Percentiles rank a stretch among this genome's conserved stretches.
phyloP scores from a whole-genome alignment of 2,329 filamentous ascomycete genomes.

The Hymenoscyphus fraxineus region DNA sequence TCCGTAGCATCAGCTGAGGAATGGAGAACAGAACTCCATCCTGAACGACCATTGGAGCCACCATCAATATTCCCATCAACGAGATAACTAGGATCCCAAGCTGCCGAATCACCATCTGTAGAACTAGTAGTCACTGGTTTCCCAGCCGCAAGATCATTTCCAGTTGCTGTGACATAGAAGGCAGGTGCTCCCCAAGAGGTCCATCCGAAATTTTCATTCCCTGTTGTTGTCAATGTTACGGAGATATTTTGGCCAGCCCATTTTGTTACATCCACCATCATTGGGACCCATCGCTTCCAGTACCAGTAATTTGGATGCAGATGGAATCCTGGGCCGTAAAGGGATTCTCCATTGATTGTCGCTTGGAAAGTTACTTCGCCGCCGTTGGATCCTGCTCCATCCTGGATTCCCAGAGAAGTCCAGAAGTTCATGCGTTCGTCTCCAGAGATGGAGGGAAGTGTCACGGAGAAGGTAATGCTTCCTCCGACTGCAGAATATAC shows the following conservation, averaged over 20 bases:
- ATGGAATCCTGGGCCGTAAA: constrained; percentile 16
- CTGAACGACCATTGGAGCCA: constrained; percentile 5
- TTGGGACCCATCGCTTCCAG: constrained; percentile 19
- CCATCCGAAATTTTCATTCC: constrained; percentile 16
- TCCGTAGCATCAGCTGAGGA: constrained; percentile 11
- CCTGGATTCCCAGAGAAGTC: constrained; percentile 20
- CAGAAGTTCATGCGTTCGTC: constrained; percentile 19
- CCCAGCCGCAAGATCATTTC: constrained; percentile 14
- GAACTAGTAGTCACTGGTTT: constrained; percentile 13
- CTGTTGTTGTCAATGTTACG: constrained; percentile 14
- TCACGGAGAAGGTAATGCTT: constrained; percentile 11
- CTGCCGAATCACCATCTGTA: constrained; percentile 7
- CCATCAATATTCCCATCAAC: constrained; percentile 14
- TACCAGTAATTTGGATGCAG: constrained; percentile 16
- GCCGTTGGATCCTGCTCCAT: constrained; percentile 16
- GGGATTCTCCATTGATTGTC: constrained; percentile 10
- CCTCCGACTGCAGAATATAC: constrained; percentile 19
- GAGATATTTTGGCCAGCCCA: constrained; percentile 18
- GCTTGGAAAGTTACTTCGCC: constrained; percentile 19
- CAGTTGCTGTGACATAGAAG: constrained; percentile 9
- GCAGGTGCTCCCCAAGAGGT: constrained; percentile 19
- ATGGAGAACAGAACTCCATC: constrained; percentile 18
- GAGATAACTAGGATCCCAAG: constrained; percentile 1
- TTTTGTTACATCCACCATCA: constrained; percentile 17
- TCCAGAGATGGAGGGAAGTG: constrained; percentile 11